A percentile compares a stretch with the other conserved stretches of the same genome.
phyloP scores from a whole-genome alignment of 805 yeast genomes.

The Ogataea haglerorum region DNA sequence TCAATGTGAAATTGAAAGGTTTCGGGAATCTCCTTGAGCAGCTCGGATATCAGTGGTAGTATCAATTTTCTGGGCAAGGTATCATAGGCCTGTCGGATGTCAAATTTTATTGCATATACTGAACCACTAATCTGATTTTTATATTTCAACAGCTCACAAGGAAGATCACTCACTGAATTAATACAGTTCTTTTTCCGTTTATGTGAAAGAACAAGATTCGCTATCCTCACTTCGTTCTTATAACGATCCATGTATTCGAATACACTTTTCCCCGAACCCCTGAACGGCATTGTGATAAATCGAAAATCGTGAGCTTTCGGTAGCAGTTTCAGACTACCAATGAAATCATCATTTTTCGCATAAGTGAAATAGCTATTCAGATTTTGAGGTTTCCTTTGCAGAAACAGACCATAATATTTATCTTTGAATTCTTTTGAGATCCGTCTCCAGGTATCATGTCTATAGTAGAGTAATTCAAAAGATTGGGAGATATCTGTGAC shows the following conservation, averaged over 20 bases:
- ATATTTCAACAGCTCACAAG: slow-evolving; percentile 37
- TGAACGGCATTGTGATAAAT: slow-evolving; percentile 53
- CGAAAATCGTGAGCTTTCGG: slow-evolving; percentile 65
- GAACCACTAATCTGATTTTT: slow-evolving; percentile 29
- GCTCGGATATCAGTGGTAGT: slow-evolving; percentile 8
- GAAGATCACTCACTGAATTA: slow-evolving; percentile 44
- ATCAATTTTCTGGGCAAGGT: slow-evolving; percentile 49
- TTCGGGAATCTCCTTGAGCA: slow-evolving; percentile 18
- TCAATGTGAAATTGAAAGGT: slow-evolving; percentile 1
- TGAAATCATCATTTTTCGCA: slow-evolving; percentile 24
- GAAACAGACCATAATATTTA: slow-evolving; percentile 38
- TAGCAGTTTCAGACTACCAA: slow-evolving; percentile 46
- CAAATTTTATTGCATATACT: slow-evolving; percentile 60
- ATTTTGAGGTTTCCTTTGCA: slow-evolving; percentile 25
- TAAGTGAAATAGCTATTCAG: slow-evolving; percentile 18
- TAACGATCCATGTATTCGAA: slow-evolving; percentile 34
- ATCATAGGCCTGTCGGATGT: slow-evolving; percentile 75
- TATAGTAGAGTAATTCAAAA: slow-evolving; percentile 44
- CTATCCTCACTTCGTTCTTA: slow-evolving; percentile 42
- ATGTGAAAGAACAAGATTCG: slow-evolving; percentile 35
- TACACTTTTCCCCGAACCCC: slow-evolving; percentile 33
- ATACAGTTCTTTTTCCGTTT: slow-evolving; percentile 13
- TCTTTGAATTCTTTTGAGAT: slow-evolving; percentile 41
- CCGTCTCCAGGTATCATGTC: slow-evolving; percentile 55
- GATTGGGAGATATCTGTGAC: slow-evolving; percentile 54